Evolutionary conservation across 441 rosid genomes (phyloP).

Genomic region (Pelargonium cotyledonis): DNA sequence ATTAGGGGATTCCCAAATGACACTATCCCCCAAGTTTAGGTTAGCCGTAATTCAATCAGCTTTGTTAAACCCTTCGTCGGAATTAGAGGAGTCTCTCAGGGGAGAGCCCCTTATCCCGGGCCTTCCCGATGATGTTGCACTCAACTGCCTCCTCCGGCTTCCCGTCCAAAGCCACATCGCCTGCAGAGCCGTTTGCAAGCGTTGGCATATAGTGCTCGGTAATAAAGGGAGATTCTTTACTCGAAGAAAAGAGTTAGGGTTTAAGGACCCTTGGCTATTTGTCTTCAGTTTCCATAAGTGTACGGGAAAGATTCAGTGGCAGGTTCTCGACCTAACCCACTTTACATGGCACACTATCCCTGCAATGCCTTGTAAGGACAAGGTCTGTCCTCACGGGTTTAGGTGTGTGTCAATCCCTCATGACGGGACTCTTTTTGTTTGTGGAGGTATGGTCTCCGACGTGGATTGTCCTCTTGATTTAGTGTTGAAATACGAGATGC

Average conservation of each 20-base stretch:
- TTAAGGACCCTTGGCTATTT: constrained; percentile 77
- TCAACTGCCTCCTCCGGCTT: constrained; percentile 66
- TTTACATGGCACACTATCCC: constrained; percentile 84
- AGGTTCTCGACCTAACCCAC: constrained; percentile 62
- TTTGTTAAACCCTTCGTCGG: constrained; percentile 41
- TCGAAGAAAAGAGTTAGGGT: constrained; percentile 57
- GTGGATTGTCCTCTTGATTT: constrained; percentile 69
- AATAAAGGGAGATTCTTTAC: constrained; percentile 64
- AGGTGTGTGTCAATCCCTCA: constrained; percentile 58
- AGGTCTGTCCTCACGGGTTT: constrained; percentile 76
- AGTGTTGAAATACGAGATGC: constrained; percentile 74
- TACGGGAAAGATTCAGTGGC: constrained; percentile 78
- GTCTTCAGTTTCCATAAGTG: constrained; percentile 68
- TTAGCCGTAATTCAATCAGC: constrained; percentile 54
- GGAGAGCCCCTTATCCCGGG: constrained; percentile 68
- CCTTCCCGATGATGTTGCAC: constrained; percentile 83
- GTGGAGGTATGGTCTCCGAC: constrained; percentile 83
- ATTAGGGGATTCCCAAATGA: constrained; percentile 78
- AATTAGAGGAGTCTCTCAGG: constrained; percentile 44
- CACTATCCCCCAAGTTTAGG: constrained; percentile 70
- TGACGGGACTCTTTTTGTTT: constrained; percentile 61
- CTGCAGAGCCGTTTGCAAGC: constrained; percentile 63
- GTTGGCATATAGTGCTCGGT: constrained; percentile 66
- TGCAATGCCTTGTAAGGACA: constrained; percentile 76
- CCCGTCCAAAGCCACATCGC: constrained; percentile 63